Percentiles rank a stretch among this genome's conserved stretches.
These are phyloP conservation scores for Lyophyllum semitale DNA, from an alignment of 768 basidiomycete species.

Conservation along the genomic window DNA sequence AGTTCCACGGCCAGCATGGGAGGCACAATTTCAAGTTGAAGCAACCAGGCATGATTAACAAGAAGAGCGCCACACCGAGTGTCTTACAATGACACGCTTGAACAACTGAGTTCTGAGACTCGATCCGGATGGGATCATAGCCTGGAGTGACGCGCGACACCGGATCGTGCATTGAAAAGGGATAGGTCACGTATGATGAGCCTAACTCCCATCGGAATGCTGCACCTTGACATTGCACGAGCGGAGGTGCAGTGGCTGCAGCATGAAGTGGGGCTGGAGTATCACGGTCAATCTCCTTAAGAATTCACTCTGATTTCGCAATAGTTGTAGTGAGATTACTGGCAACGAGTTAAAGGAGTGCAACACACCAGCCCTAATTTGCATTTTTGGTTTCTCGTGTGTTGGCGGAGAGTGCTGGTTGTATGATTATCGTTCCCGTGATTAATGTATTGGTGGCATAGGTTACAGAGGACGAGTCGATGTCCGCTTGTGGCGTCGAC, in stretches of 20 bases:
- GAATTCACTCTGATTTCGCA: not conserved
- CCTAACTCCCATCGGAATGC: not conserved
- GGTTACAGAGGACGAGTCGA: not conserved
- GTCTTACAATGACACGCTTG: too few species aligned
- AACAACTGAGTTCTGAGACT: too few species aligned
- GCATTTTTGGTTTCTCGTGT: not conserved
- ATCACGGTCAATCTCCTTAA: not conserved
- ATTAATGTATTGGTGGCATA: slow-evolving; percentile 4
- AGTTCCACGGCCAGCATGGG: too few species aligned
- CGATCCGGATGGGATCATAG: too few species aligned
- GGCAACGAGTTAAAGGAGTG: not conserved
- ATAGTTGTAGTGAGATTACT: not conserved
- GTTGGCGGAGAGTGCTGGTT: not conserved
- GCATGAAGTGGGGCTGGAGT: not conserved
- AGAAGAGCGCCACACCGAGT: too few species aligned
- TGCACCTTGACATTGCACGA: not conserved
- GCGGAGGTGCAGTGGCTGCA: not conserved
- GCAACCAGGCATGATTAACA: too few species aligned
- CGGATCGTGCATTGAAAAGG: not conserved
- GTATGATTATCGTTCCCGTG: not conserved
- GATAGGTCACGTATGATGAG: not conserved
- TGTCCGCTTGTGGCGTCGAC: not conserved
- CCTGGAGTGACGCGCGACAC: not conserved
- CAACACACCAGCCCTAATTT: not conserved
- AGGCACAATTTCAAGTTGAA: too few species aligned